These are phyloP conservation scores for Crithidia fasciculata DNA, from an alignment of 208 protist species.

Conservation along the genomic window DNA sequence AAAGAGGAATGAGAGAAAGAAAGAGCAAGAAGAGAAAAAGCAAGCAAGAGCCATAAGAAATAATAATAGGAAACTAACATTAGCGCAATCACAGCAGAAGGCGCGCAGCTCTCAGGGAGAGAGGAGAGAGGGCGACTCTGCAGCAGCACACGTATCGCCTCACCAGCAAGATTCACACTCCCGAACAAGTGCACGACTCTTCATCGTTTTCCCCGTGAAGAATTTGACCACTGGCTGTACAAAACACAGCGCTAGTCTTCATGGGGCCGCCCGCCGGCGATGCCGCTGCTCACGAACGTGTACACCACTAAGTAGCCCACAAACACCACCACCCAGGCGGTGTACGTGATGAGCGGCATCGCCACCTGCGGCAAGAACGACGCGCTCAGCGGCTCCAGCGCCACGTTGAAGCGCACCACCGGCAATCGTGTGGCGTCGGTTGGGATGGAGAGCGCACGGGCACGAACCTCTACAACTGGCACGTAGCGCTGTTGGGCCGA, in stretches of 20 bases:
- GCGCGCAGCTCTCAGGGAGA: too few species aligned
- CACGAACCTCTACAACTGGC: constrained; percentile 41
- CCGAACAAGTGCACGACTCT: too few species aligned
- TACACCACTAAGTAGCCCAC: constrained; percentile 28
- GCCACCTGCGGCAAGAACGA: constrained; percentile 29
- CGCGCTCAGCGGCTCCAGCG: constrained; percentile 26
- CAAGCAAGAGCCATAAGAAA: background rate
- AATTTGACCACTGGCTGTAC: background rate
- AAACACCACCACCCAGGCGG: constrained; percentile 21
- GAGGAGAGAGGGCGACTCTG: too few species aligned
- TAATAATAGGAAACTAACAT: too few species aligned
- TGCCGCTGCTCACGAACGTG: constrained; percentile 28
- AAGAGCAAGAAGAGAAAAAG: constrained; percentile 10
- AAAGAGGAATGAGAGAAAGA: background rate
- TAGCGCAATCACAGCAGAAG: too few species aligned
- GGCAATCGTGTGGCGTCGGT: constrained; percentile 28
- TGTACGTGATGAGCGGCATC: constrained; percentile 25
- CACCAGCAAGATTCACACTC: too few species aligned
- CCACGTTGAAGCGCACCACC: constrained; percentile 36
- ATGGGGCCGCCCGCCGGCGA: constrained; percentile 16
- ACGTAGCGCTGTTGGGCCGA: constrained; percentile 3
- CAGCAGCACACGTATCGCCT: too few species aligned
- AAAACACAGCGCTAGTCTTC: background rate
- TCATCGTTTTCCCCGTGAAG: too few species aligned
- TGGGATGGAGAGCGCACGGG: constrained; percentile 24